A percentile compares a stretch with the other conserved stretches of the same genome.
These are phyloP conservation scores for Leptodermis oblonga DNA, from an alignment of 257 asterid species.

Conservation along the genomic window DNA sequence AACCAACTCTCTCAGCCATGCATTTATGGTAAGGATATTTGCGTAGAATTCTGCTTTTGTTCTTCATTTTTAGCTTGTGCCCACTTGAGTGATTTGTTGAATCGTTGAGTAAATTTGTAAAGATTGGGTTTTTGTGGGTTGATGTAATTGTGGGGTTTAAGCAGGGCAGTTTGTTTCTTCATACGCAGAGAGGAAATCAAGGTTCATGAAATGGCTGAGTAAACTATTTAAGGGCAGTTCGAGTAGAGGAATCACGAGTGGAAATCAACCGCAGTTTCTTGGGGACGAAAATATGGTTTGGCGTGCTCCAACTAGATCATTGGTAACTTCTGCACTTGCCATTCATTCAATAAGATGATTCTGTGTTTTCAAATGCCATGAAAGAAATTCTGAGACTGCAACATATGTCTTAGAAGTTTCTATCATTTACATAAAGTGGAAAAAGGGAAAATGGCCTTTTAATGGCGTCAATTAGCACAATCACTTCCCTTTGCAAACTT, in stretches of 20 bases:
- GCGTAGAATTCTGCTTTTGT: neutral
- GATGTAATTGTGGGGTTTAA: constrained; percentile 36
- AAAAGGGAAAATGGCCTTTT: neutral
- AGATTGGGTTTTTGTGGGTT: constrained; percentile 17
- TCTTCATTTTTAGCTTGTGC: constrained; percentile 15
- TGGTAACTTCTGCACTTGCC: constrained; percentile 35
- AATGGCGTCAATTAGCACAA: neutral
- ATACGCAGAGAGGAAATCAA: constrained; percentile 75
- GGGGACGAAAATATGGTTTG: constrained; percentile 84
- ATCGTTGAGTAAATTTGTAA: constrained; percentile 5
- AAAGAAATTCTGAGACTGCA: neutral
- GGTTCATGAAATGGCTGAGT: constrained; percentile 85
- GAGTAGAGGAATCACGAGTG: constrained; percentile 34
- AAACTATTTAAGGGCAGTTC: constrained; percentile 71
- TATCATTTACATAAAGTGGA: neutral
- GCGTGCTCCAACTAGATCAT: constrained; percentile 63
- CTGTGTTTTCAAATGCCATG: neutral
- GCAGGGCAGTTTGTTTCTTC: constrained; percentile 70
- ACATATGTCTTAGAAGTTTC: neutral
- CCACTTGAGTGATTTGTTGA: constrained; percentile 20
- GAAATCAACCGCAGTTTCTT: constrained; percentile 59
- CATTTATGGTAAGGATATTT: constrained; percentile 54
- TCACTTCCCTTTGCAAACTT: neutral
- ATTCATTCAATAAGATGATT: neutral
- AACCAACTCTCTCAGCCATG: constrained; percentile 82